phyloP scores from a whole-genome alignment of 345 rosid species.

The Chamaenerion angustifolium region DNA sequence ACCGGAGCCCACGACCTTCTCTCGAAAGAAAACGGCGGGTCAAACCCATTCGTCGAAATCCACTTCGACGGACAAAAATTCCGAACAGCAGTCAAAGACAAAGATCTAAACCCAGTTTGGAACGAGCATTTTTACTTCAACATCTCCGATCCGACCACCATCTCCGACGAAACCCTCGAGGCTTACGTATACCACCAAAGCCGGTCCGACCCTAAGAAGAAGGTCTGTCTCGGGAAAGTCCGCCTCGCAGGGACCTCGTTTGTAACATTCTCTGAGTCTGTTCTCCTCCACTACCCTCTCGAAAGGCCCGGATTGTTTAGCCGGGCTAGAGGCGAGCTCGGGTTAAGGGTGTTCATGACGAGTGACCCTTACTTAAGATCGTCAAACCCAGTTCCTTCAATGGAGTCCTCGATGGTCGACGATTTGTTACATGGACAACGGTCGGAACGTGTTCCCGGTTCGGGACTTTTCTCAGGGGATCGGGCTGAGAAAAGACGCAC shows the following conservation, averaged over 20 bases:
- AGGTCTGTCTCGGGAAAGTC: conserved; percentile 54
- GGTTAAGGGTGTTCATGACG: conserved; percentile 59
- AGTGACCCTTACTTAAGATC: conserved; percentile 40
- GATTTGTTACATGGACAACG: conserved; percentile 2
- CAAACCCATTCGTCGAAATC: conserved; percentile 63
- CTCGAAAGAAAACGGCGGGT: conserved; percentile 44
- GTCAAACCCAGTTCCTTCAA: conserved; percentile 35
- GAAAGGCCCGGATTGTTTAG: conserved; percentile 46
- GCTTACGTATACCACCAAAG: conserved; percentile 39
- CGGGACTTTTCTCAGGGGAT: too few relatives aligned
- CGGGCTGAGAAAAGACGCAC: conserved; percentile 20
- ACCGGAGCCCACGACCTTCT: conserved; percentile 58
- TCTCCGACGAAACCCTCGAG: conserved; percentile 44
- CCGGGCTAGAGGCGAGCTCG: conserved; percentile 64
- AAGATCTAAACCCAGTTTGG: conserved; percentile 71
- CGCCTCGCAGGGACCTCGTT: conserved; percentile 64
- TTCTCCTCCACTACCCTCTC: conserved; percentile 62
- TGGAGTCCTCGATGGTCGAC: conserved; percentile 22
- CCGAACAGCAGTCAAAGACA: conserved; percentile 50
- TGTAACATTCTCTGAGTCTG: conserved; percentile 62
- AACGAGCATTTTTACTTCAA: conserved; percentile 76
- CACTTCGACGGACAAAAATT: conserved; percentile 64
- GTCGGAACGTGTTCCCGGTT: too few relatives aligned
- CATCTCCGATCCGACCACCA: conserved; percentile 47
- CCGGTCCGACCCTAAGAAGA: conserved; percentile 22